Evolutionary conservation across 1,284 basidiomycete species (phyloP), one percentile per base, ranked within the genome.

Genomic region (Heimioporus retisporus): DNA sequence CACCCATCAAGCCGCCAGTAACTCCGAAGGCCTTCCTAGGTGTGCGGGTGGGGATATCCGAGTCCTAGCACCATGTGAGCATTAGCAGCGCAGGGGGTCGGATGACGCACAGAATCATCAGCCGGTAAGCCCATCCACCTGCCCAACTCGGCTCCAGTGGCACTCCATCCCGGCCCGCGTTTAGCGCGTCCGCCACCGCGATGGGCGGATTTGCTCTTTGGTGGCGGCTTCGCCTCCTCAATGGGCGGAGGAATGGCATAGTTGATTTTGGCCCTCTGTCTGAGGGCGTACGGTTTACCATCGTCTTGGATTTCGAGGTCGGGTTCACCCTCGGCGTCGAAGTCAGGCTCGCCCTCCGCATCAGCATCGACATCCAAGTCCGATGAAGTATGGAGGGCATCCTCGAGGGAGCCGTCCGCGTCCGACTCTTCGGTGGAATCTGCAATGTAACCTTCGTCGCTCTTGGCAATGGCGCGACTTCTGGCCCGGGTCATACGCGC

Each of bases 231-330:
- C 76, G 90, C 80, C 59, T 92, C 91, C 65, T 93, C 92, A 23
- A 94, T 80, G 0, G 91, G 90, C 0, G 92, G 92, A 1, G 91
- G 92, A 35, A 94, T 92, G 7, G 90, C 89, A 68, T 94, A 94
- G 74, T 93, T 93, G 72, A 93, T 88, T 72, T 85, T 86, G 56
- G 85, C 83, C 58, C 93, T 82, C 69, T 88, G 85, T 40, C 92
- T 82, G 28, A 94, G 81, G 1, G 87, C 74, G 71, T 94, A 94
- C 14, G 89, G 88, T 68, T 83, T 85, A 25, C 89, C 89, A 60
- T 86, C 82, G 35, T 80, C 78, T 54, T 75, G 81, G n/a, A 80
- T 72, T 14, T 75, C 84, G 21, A 84, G 53, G 82, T 88, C 73
- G 63, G 72, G 71, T 44, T 73, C 76, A 7, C 75, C 63, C 69